phyloP scores from a whole-genome alignment of 768 basidiomycete species.

The Tubosaeta sp. region DNA sequence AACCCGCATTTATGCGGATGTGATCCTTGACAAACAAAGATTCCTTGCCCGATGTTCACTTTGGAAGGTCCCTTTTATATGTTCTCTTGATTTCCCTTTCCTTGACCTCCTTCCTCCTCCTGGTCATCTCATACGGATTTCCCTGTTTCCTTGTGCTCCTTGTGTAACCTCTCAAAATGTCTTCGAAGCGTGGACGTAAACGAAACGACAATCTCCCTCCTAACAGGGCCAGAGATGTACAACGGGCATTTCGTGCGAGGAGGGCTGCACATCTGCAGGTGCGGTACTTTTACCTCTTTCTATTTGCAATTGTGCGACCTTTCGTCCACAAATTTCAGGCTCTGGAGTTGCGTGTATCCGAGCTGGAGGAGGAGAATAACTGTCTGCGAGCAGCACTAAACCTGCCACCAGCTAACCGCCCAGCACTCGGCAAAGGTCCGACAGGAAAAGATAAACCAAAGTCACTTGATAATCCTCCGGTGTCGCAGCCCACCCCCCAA shows the following conservation, averaged over 20 bases:
- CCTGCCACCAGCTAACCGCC: slow-evolving; percentile 69
- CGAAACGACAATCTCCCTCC: slow-evolving; percentile 62
- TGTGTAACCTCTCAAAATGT: slow-evolving; percentile 43
- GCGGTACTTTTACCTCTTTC: slow-evolving; percentile 29
- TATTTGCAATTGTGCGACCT: slow-evolving; percentile 38
- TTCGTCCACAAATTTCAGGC: slow-evolving; percentile 46
- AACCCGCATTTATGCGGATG: slow-evolving; percentile 33
- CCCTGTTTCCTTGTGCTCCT: slow-evolving; percentile 3
- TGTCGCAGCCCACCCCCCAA: slow-evolving; percentile 41
- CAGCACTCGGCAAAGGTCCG: slow-evolving; percentile 75
- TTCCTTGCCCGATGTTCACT: slow-evolving; percentile 30
- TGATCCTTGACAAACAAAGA: slow-evolving; percentile 34
- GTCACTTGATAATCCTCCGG: slow-evolving; percentile 33
- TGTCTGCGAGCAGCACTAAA: slow-evolving; percentile 67
- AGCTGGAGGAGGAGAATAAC: slow-evolving; percentile 81
- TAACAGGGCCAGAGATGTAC: slow-evolving; percentile 78
- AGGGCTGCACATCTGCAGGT: slow-evolving; percentile 86
- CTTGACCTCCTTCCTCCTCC: slow-evolving; percentile 29
- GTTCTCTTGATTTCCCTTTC: slow-evolving; percentile 35
- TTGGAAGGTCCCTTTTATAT: slow-evolving; percentile 37
- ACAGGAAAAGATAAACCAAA: slow-evolving; percentile 84
- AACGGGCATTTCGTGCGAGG: slow-evolving; percentile 84
- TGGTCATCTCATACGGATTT: slow-evolving; percentile 25
- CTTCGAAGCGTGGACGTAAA: slow-evolving; percentile 84
- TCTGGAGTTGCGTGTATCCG: slow-evolving; percentile 73